Evolutionary conservation across 495 filamentous ascomycete species (phyloP).

Genomic region (Alectoria sarmentosa): DNA sequence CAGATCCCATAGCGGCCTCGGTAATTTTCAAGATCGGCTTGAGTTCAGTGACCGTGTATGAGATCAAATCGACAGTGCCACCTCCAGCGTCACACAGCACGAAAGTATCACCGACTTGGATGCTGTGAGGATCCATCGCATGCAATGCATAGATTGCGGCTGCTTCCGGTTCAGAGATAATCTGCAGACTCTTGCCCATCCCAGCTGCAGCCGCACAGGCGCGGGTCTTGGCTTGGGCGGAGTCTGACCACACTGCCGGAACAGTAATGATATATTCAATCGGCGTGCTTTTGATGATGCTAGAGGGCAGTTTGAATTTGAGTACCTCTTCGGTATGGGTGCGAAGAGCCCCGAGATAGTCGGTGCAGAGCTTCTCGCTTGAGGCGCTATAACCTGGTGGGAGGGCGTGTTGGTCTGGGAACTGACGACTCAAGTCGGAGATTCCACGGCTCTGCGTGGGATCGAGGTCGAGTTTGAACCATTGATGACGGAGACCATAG

Average conservation of each 20-base stretch:
- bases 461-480: constrained; percentile 47
- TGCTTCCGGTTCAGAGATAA: constrained; percentile 72
- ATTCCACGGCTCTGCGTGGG: constrained; percentile 22
- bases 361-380: constrained; percentile 57
- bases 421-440: constrained; percentile 21
- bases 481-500: constrained; percentile 37
- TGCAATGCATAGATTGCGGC: constrained; percentile 70
- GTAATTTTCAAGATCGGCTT: constrained; percentile 45
- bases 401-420: constrained; percentile 22
- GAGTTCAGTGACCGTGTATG: constrained; percentile 36
- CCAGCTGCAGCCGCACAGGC: constrained; percentile 61
- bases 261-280: constrained; percentile 60
- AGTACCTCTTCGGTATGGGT: constrained; percentile 29
- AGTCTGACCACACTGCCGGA: constrained; percentile 64
- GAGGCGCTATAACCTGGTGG: constrained; percentile 45
- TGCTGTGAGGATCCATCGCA: constrained; percentile 57
- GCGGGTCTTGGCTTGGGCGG: constrained; percentile 61
- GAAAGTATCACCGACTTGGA: constrained; percentile 63
- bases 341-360: constrained; percentile 50
- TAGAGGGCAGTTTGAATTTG: constrained; percentile 48
- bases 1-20: constrained; percentile 64
- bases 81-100: constrained; percentile 72
- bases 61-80: constrained; percentile 67
- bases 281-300: constrained; percentile 53
- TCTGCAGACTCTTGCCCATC: constrained; percentile 56